Base-by-base conservation (phyloP, 805 yeast genomes). In the Yamadazyma paraphyllophila region DNA sequence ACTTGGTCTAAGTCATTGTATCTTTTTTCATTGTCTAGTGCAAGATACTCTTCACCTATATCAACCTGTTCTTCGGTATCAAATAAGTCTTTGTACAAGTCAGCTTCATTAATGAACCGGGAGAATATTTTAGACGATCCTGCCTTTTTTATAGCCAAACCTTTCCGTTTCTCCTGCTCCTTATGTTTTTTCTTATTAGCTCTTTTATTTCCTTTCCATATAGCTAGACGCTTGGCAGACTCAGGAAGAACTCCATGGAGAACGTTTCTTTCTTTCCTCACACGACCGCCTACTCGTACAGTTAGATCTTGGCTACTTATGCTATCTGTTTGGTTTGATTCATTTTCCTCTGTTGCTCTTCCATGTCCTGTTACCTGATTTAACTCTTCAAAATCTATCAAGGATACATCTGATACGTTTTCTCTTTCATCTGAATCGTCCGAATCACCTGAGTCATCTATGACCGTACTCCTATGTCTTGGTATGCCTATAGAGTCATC, bases 181-280 rank as follows among this genome's bases (percentile, higher is more conserved):
- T 25, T 37, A n/a, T 7, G 14, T 30, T 59, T 61, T 7, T 44
- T 4, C 6, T 45, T 39, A 7, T 26, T 4, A 24, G 41, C 26
- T 33, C 38, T 44, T 31, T 9, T 42, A 34, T 52, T 20, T 50
- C 46, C 45, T 35, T 58, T 58, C 39, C 57, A 67, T 11, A 61
- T 50, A 5, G 52, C 56, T 7, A 67, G 51, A 16, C 71, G 47
- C 45, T 64, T 69, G 4, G 72, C 68, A 3, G 74, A 69, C 43
- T 69, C 74, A 0, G 76, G 76, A 11, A 69, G 53, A 1, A 63
- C 67, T 0, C 76, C 76, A 26, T 59, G 48, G 5, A 70, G 52
- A 9, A 67, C 60, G 33, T 57, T 60, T 37, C 58, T 65, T 36
- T 65, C 65, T 44, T 58, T 66, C 24, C 58, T 24, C 12, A 39